phyloP scores from a whole-genome alignment of 1,284 basidiomycete species.

The Papiliotrema nemorosa region DNA sequence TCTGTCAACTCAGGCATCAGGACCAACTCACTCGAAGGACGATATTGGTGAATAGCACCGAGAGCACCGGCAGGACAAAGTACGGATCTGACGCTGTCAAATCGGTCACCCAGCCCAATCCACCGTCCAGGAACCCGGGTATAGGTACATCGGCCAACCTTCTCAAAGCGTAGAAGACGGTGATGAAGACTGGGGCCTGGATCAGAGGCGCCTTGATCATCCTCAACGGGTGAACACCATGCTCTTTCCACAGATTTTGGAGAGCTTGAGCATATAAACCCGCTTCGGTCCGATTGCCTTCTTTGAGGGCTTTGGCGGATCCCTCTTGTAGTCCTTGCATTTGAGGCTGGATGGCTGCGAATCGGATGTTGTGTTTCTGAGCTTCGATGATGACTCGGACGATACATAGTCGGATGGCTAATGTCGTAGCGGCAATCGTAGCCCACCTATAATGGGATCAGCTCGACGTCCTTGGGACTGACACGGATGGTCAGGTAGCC shows the following conservation, averaged over 20 bases:
- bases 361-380: constrained; percentile 64
- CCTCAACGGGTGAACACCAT: constrained; percentile 64
- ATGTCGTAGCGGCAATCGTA: constrained; percentile 69
- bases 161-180: constrained; percentile 80
- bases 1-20: constrained; percentile 45
- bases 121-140: constrained; percentile 70
- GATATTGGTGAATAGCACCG: constrained; percentile 62
- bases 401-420: constrained; percentile 65
- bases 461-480: no score
- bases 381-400: constrained; percentile 67
- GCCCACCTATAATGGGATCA: constrained; percentile 54
- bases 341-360: constrained; percentile 63
- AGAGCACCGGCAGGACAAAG: constrained; percentile 68
- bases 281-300: constrained; percentile 57
- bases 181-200: constrained; percentile 76
- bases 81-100: constrained; percentile 75
- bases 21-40: constrained; percentile 62
- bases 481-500: no score
- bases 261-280: constrained; percentile 59
- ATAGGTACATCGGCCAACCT: constrained; percentile 68
- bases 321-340: no score
- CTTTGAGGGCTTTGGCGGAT: constrained; percentile 59
- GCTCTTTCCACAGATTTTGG: constrained; percentile 62
- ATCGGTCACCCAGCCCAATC: constrained; percentile 71
- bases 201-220: constrained; percentile 62